Evolutionary conservation across 2,329 filamentous ascomycete genomes (phyloP), one percentile per base, ranked within the genome.

Genomic region (Diaporthe sp.): DNA sequence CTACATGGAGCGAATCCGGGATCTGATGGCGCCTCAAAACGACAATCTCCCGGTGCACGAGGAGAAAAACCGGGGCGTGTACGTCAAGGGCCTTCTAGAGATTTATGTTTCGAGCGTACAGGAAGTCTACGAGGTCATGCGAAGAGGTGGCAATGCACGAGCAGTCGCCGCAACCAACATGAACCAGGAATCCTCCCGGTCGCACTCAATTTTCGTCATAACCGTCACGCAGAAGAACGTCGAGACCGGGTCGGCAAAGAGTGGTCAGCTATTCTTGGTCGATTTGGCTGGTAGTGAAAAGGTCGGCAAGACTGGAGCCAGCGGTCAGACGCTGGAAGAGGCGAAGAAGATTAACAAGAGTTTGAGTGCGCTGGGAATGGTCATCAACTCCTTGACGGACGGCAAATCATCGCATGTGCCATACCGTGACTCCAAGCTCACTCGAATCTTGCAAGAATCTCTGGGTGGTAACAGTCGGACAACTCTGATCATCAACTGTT

Each of bases 261-360:
- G 95, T 82, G 97, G 97, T 74, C 95, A 98, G 85, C 91, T 99
- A 30, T 98, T 98, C 89, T 88, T 99, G 83, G 97, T 99, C 77
- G 97, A 99, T 92, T 88, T 99, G 88, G 97, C 97, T 71, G 97
- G 97, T 88, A 98, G 95, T 81, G 97, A 99, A 86, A 98, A 98
- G 87, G 95, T 98, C 69, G 96, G 97, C 82, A 98, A 99, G 90
- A 99, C 97, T 40, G 97, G 97, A 79, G 97, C 97, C 77, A 98
- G 95, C 83, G 97, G 97, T 74, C 97, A 98, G 85, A 98, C 96
- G 6, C 89, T 99, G 57, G 97, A 98, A 84, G 97, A 99, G 84
- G 97, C 97, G 76, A 98, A 98, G 89, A 99, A 99, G 89, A 99
- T 99, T 90, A 99, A 99, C 90, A 98, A 98, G 90, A 98, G 95